phyloP scores from a whole-genome alignment of 1,139 yeast genomes.

The Pichia sp. region DNA sequence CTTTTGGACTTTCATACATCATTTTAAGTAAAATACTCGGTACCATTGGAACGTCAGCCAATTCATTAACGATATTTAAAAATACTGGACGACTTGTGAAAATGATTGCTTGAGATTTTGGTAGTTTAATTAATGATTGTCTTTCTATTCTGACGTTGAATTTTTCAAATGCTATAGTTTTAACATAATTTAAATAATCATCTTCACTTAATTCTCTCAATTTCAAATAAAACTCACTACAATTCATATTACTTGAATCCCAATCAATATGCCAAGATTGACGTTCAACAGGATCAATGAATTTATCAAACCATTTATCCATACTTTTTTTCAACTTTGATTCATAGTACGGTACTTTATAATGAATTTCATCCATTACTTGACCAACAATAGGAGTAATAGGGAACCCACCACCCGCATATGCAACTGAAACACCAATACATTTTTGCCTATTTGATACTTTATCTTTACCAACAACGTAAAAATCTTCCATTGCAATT shows the following conservation, averaged over 20 bases:
- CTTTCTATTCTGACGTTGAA: conserved; percentile 57
- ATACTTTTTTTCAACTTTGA: conserved; percentile 43
- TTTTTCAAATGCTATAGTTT: conserved; percentile 33
- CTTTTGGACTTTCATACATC: conserved; percentile 54
- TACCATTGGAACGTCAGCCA: conserved; percentile 63
- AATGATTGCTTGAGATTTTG: conserved; percentile 41
- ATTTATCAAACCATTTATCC: conserved; percentile 47
- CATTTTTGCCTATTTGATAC: conserved; percentile 39
- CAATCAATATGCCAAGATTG: conserved; percentile 49
- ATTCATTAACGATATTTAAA: conserved; percentile 48
- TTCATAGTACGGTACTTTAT: conserved; percentile 44
- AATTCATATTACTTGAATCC: conserved; percentile 40
- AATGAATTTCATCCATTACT: conserved; percentile 41
- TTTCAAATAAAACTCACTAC: conserved; percentile 37
- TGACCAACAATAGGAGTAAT: conserved; percentile 38
- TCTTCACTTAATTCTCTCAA: conserved; percentile 18
- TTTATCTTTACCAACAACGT: conserved; percentile 34
- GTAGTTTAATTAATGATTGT: conserved; percentile 44
- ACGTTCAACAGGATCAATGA: conserved; percentile 44
- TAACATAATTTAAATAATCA: conserved; percentile 22
- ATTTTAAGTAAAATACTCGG: conserved; percentile 55
- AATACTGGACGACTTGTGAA: conserved; percentile 62
- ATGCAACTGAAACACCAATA: conserved; percentile 49
- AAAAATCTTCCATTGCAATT: conserved; percentile 49
- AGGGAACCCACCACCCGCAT: conserved; percentile 53